Evolutionary conservation across 768 basidiomycete species (phyloP).

Genomic region (Naematelia aurantialba): DNA sequence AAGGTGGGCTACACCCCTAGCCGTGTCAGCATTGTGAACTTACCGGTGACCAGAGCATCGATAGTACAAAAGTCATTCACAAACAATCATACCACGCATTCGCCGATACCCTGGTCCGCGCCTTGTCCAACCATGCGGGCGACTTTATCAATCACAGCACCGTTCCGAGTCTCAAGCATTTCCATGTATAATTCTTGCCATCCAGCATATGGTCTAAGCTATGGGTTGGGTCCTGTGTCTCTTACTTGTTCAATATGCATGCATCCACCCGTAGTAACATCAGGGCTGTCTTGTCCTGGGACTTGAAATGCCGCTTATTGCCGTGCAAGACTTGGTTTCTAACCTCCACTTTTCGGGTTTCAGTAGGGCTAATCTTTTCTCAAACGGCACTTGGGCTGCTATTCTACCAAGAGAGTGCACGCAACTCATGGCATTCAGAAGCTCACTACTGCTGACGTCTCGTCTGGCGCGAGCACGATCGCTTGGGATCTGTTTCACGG

Average conservation of each 20-base stretch:
- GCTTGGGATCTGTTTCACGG: too few relatives aligned
- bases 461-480: too few relatives aligned
- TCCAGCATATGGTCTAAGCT: not conserved
- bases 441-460: too few relatives aligned
- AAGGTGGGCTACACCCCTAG: constrained; percentile 48
- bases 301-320: not conserved
- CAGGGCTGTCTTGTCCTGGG: too few relatives aligned
- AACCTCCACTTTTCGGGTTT: constrained; percentile 1
- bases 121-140: constrained; percentile 14
- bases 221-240: too few relatives aligned
- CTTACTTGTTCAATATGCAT: too few relatives aligned
- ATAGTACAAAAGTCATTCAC: constrained; percentile 18
- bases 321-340: too few relatives aligned
- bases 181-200: not conserved
- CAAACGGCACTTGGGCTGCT: too few relatives aligned
- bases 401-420: too few relatives aligned
- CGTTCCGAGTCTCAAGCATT: constrained; percentile 31
- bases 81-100: constrained; percentile 38
- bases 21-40: not conserved
- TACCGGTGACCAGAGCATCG: constrained; percentile 16
- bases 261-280: too few relatives aligned
- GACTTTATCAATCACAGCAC: constrained; percentile 15
- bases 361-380: too few relatives aligned
- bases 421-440: not conserved
- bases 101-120: constrained; percentile 15